Percentiles rank a stretch among this genome's conserved stretches.
phyloP scores from a whole-genome alignment of 2,329 filamentous ascomycete genomes.

The Cladosporium sp. region DNA sequence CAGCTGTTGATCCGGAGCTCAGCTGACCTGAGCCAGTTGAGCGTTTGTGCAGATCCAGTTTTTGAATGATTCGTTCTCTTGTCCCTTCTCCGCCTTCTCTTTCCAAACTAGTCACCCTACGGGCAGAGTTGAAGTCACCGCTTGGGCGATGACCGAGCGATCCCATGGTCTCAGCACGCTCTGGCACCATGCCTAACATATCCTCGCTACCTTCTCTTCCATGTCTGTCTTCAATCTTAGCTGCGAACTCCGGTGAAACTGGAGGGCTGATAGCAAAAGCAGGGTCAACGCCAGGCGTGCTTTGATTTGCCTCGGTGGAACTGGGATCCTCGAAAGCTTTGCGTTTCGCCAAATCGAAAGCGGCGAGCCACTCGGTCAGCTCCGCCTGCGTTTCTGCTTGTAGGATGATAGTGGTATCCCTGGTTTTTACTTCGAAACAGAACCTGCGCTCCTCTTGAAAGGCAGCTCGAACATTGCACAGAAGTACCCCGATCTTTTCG shows the following conservation, averaged over 20 bases:
- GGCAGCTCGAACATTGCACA: slow-evolving; percentile 87
- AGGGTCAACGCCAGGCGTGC: slow-evolving; percentile 49
- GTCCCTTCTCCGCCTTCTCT: slow-evolving; percentile 61
- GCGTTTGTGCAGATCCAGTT: slow-evolving; percentile 82
- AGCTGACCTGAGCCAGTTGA: slow-evolving; percentile 45
- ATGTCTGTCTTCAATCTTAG: slow-evolving; percentile 65
- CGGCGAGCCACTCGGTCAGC: slow-evolving; percentile 88
- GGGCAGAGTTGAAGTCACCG: slow-evolving; percentile 57
- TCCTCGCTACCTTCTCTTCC: slow-evolving; percentile 51
- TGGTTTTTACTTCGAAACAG: slow-evolving; percentile 98
- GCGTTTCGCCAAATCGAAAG: slow-evolving; percentile 91
- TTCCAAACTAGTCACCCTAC: slow-evolving; percentile 44
- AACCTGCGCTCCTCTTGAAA: slow-evolving; percentile 90
- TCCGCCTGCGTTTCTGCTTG: slow-evolving; percentile 90
- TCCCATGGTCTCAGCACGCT: slow-evolving; percentile 29
- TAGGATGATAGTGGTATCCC: slow-evolving; percentile 79
- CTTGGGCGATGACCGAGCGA: slow-evolving; percentile 56
- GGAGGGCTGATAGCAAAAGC: slow-evolving; percentile 92
- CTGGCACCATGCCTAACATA: slow-evolving; percentile 56
- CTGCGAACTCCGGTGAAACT: slow-evolving; percentile 82
- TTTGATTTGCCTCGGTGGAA: slow-evolving; percentile 41
- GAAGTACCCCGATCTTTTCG: slow-evolving; percentile 88
- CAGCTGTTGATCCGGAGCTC: slow-evolving; percentile 38
- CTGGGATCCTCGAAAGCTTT: slow-evolving; percentile 73
- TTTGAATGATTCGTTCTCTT: slow-evolving; percentile 84